A percentile compares a stretch with the other conserved stretches of the same genome.
Conservation (phyloP, 331 rosid species). For the Phaseolus coccineus region DNA sequence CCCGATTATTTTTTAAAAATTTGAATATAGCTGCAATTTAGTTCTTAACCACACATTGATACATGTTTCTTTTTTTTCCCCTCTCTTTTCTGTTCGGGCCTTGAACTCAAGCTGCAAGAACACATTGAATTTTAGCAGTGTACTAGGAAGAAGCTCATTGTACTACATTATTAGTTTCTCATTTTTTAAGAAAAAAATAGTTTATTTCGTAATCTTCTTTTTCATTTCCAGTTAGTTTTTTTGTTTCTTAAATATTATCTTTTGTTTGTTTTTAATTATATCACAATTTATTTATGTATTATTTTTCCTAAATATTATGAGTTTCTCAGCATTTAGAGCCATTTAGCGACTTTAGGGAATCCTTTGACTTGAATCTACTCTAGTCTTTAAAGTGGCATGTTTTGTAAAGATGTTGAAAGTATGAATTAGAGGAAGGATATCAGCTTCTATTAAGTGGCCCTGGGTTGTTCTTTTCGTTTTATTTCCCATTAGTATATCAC, state of each 20-base stretch:
- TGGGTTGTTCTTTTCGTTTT: neutral
- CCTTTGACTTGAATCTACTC: neutral
- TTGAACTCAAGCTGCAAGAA: constrained; percentile 32
- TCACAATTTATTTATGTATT: neutral
- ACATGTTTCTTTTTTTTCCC: neutral
- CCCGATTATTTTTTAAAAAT: constrained; percentile 27
- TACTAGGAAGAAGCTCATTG: constrained; percentile 17
- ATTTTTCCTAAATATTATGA: neutral
- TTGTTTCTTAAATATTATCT: neutral
- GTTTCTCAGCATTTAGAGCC: neutral
- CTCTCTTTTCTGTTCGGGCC: constrained; percentile 24
- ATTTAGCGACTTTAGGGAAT: neutral
- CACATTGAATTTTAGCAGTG: neutral
- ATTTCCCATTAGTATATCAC: too few species aligned
- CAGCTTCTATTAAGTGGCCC: neutral
- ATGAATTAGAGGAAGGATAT: neutral
- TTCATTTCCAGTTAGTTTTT: neutral
- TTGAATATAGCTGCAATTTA: constrained; percentile 30
- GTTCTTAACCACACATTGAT: constrained; percentile 3
- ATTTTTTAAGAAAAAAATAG: neutral
- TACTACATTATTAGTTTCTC: neutral
- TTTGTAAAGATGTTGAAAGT: neutral
- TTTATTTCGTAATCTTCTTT: neutral
- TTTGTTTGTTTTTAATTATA: neutral
- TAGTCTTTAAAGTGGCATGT: neutral